Base-by-base conservation (phyloP, 176 grass and related monocot genomes). In the Triticum timopheevii region DNA sequence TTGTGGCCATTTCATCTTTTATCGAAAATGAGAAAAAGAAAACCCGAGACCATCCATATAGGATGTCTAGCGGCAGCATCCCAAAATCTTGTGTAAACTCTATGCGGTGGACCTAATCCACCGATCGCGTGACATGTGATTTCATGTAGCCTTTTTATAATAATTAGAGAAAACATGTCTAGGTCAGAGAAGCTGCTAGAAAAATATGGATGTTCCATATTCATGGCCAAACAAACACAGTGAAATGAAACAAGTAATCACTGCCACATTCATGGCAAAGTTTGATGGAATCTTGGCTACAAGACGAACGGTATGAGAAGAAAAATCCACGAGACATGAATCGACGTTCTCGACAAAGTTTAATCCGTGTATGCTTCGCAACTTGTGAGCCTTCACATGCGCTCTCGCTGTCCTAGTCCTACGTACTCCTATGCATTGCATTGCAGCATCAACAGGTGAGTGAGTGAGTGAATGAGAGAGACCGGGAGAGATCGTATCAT, bases 361-460 rank as follows among this genome's bases (percentile, higher is more conserved):
- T 73, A 25, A 45, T 38, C 67, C 0, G 4, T 10, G 20, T 12
- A 20, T 47, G 66, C 22, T 39, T 50, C 17, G 47, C 65, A 83
- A 63, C 38, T 64, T 88, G 86, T 86, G 42, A 17, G 49, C 34
- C 65, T 56, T 77, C 89, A 86, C 47, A 84, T 79, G 86, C 77
- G 77, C 35, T 72, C 80, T 63, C 62, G 58, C 44, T 50, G 66
- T 83, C 61, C 61, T 54, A 54, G 5, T 54, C 16, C 50, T 54
- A 19, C 5, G 16, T 0, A 54, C 50, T 19, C 50, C 50, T 73
- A 1, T 68, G 66, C 67, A 78, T 42, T 75, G 45, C 66, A 2
- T 22, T 59, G 19, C 56, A 59, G 7, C 56, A 84, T 22, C 85
- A 78, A 54, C 16, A 73, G 40, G 39, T 45, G n/a, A 63, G 22